A percentile compares a stretch with the other conserved stretches of the same genome.
phyloP scores from a whole-genome alignment of 2,329 filamentous ascomycete genomes.

The Alternaria gaisen region DNA sequence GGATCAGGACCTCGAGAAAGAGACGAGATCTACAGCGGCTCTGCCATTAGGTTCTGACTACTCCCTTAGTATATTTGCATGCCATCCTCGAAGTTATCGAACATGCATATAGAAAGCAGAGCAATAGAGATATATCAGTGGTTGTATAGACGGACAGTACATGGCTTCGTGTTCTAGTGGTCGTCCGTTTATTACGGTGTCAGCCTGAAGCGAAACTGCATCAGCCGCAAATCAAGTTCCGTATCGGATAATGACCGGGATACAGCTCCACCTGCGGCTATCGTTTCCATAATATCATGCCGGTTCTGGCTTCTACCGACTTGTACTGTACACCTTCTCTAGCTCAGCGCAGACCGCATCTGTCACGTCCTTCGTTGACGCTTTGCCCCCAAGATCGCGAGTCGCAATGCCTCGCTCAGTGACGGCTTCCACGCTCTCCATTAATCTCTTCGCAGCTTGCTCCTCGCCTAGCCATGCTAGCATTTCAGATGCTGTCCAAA shows the following conservation, averaged over 20 bases:
- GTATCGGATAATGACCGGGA: background rate
- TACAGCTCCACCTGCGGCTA: background rate
- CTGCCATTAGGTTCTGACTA: background rate
- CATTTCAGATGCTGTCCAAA: constrained; percentile 69
- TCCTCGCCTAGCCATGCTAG: constrained; percentile 65
- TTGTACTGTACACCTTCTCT: constrained; percentile 25
- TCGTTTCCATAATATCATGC: background rate
- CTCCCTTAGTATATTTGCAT: too few species aligned
- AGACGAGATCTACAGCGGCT: background rate
- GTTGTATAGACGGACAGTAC: background rate
- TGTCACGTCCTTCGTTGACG: constrained; percentile 54
- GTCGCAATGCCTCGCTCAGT: constrained; percentile 63
- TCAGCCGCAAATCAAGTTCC: background rate
- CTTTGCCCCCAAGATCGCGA: constrained; percentile 62
- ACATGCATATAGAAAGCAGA: too few species aligned
- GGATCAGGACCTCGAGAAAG: background rate
- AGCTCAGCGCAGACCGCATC: constrained; percentile 55
- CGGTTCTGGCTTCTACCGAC: background rate
- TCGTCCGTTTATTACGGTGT: background rate
- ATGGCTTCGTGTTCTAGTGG: background rate
- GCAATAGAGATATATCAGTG: background rate
- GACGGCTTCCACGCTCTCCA: constrained; percentile 63
- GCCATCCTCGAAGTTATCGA: background rate
- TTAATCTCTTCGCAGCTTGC: constrained; percentile 59
- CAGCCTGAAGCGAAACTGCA: background rate